A percentile compares a stretch with the other conserved stretches of the same genome.
Conservation (phyloP, 345 rosid species). For the Chamaenerion angustifolium region DNA sequence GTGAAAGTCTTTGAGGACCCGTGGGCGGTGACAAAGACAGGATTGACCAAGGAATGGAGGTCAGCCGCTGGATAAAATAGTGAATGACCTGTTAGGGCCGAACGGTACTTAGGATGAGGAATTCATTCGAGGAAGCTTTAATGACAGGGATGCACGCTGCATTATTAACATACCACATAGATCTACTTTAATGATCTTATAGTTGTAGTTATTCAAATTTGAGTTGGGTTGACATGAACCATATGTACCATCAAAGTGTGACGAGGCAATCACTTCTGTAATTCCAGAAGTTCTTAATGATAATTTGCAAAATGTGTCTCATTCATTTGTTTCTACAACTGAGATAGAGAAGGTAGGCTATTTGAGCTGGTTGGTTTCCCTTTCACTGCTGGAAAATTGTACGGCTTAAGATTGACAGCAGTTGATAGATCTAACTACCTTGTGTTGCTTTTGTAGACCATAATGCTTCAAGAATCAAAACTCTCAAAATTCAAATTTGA, state of each 20-base stretch:
- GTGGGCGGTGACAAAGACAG: too few relatives aligned
- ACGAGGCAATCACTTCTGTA: conserved; percentile 69
- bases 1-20: too few relatives aligned
- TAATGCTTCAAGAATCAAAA: conserved; percentile 61
- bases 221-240: not conserved
- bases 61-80: too few relatives aligned
- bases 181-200: too few relatives aligned
- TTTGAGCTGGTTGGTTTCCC: not conserved
- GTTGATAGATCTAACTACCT: conserved; percentile 1
- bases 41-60: too few relatives aligned
- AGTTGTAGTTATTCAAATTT: not conserved
- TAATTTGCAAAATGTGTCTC: conserved; percentile 65
- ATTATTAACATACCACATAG: too few relatives aligned
- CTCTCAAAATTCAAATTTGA: conserved; percentile 70
- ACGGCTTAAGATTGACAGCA: too few relatives aligned
- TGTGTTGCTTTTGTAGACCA: conserved; percentile 26
- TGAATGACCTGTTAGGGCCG: too few relatives aligned
- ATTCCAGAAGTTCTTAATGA: conserved; percentile 62
- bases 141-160: too few relatives aligned
- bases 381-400: not conserved
- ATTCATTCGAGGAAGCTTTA: too few relatives aligned
- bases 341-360: conserved; percentile 72
- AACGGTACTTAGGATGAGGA: too few relatives aligned
- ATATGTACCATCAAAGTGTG: conserved; percentile 60
- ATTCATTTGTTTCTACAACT: conserved; percentile 53